phyloP scores from a whole-genome alignment of 2,329 filamentous ascomycete genomes.

The Thielaviopsis musarum region DNA sequence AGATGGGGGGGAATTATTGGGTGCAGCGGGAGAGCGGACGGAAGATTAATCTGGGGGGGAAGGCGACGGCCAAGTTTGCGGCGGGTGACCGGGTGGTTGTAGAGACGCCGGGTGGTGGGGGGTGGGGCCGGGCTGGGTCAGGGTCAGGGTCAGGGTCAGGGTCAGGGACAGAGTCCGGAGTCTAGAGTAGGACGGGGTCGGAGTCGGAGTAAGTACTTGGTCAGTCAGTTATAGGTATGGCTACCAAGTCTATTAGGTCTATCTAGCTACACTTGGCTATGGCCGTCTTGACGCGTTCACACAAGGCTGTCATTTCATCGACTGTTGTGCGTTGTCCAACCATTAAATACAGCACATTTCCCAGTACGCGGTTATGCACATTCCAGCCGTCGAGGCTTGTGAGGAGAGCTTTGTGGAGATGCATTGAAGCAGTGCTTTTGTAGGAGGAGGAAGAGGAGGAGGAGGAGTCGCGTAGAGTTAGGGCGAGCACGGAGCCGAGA shows the following conservation, averaged over 20 bases:
- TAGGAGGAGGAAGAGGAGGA: slow-evolving; percentile 24
- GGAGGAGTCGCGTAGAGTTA: slow-evolving; percentile 30
- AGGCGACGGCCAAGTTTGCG: slow-evolving; percentile 64
- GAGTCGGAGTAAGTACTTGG: too few species aligned
- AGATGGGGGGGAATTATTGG: slow-evolving; percentile 76
- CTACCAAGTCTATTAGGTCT: neutral
- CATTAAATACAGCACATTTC: slow-evolving; percentile 44
- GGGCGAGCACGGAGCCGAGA: slow-evolving; percentile 56
- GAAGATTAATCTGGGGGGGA: slow-evolving; percentile 56
- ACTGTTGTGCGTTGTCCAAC: slow-evolving; percentile 28
- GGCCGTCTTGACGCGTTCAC: neutral
- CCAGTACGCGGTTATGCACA: slow-evolving; percentile 36
- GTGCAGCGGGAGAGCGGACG: slow-evolving; percentile 54
- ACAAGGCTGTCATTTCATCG: slow-evolving; percentile 13
- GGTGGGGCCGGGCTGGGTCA: slow-evolving; percentile 43
- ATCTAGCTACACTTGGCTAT: neutral
- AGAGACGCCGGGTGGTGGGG: slow-evolving; percentile 62
- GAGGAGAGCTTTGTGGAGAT: slow-evolving; percentile 23
- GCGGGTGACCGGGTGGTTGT: slow-evolving; percentile 64
- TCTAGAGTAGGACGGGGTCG: too few species aligned
- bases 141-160: slow-evolving; percentile 21
- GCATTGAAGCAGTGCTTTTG: slow-evolving; percentile 28
- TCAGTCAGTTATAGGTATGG: too few species aligned
- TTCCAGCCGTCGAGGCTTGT: slow-evolving; percentile 22
- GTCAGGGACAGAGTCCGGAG: too few species aligned